Conservation (phyloP, 352 stramenopile species). For the Pythium oligandrum region DNA sequence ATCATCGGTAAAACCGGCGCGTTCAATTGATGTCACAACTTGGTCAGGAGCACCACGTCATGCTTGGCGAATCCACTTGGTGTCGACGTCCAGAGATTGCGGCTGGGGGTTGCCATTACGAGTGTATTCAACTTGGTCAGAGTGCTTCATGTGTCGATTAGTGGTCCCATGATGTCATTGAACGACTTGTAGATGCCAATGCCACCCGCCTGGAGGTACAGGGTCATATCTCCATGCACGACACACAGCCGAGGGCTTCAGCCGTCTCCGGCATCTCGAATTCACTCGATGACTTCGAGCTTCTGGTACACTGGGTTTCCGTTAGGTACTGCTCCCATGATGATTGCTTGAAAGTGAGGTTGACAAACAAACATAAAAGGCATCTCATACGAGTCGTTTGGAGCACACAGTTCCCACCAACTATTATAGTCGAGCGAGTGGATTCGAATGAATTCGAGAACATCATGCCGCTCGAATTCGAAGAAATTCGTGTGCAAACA, state of each 20-base stretch:
- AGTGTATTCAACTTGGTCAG: conserved; percentile 11
- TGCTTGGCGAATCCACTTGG: not conserved
- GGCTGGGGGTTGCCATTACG: conserved; percentile 4
- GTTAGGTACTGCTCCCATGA: not conserved
- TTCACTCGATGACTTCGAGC: conserved; percentile 6
- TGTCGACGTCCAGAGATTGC: conserved; percentile 1
- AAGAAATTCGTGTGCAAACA: no score
- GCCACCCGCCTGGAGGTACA: conserved; percentile 5
- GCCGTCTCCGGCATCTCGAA: not conserved
- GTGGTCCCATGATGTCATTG: not conserved
- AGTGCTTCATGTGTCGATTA: conserved; percentile 7
- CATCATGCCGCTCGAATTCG: no score
- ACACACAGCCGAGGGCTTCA: not conserved
- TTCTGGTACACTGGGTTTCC: not conserved
- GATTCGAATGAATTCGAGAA: no score
- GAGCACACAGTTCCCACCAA: no score
- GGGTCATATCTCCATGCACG: not conserved
- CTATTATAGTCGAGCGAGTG: no score
- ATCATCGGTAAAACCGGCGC: conserved; percentile 2
- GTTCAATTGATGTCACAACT: not conserved
- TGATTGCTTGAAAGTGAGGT: not conserved
- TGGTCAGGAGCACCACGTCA: conserved; percentile 1
- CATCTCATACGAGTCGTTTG: no score
- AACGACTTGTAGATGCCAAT: conserved; percentile 9
- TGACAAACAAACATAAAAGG: not conserved